Base-by-base conservation (phyloP, 2,329 filamentous ascomycete species). In the Ceratocystis papillata region DNA sequence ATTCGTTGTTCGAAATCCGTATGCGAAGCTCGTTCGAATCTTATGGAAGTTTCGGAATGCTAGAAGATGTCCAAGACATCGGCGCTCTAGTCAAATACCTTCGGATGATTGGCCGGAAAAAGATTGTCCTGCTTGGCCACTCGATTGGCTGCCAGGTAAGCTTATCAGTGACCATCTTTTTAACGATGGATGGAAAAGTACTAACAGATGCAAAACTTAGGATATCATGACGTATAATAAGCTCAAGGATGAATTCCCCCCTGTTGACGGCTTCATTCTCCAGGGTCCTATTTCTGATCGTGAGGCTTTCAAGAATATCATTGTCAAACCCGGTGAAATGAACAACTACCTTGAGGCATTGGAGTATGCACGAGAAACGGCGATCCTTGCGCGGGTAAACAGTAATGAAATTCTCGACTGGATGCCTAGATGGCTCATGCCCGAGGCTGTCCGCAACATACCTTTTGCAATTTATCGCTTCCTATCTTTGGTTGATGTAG, bases 211-310 rank as follows among this genome's bases (percentile, higher is more conserved):
- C 62, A 37, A 45, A 62, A 57, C 5, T 15, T 62, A 84, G 81
- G 82, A 84, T 70, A 82, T 79, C 68, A 80, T 84, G 74, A 80
- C 81, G 69, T 85, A 84, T 65, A 76, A 76, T 25, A 74, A 78
- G 65, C 77, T 77, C 28, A 72, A 73, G 62, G 71, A 78, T 45
- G 71, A 72, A 5, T 74, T 75, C 50, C 76, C 81, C 12, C 81
- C 83, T 0, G 76, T 96, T 1, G 84, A 94, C 67, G 91, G 87
- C 45, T 86, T 85, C 61, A 87, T 96, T 57, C 76, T 96, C 65
- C 91, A 96, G 74, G 90, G 87, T 0, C 86, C 89, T 0, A 86
- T 92, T 2, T 89, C 85, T 1, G 90, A 96, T 73, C 81, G 90
- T 37, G 87, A 95, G 73, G 82, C 80, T 0, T 72, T 88, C 12